Evolutionary conservation across 139 green algal genomes (phyloP), one percentile per base, ranked within the genome.

Genomic region (Chlamydomonas sp.): DNA sequence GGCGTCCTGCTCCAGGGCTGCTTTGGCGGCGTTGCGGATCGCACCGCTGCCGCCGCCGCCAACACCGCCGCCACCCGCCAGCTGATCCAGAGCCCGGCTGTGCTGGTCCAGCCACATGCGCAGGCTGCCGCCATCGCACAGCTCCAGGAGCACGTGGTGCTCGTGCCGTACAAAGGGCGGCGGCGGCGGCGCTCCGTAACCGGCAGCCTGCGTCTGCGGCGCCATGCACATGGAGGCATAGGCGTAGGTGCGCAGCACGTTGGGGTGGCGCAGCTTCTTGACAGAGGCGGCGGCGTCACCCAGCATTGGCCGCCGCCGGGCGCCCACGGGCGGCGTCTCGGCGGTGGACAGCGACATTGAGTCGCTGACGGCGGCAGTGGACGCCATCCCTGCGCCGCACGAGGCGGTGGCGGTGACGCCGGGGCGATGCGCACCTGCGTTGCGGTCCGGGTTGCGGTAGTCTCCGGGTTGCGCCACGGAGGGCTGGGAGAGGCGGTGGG

Each of bases 141-240:
- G 83, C 83, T 87, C 83, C 72, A 87, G 72, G 58, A 87, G 59
- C 73, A 87, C 83, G 16, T 87, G 83, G n/a, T 87, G 83, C 63
- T 87, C 83, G 83, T 80, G 73, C 1, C 81, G 81, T 0, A 69
- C 31, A 49, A 49, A 49, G 31, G 31, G 31, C 31, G 31, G 31
- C 31, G 31, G 31, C 31, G 31, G 31, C 31, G 31, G 31, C 31
- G 31, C 31, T 49, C 31, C 31, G 31, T 49, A 49, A 49, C 10
- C n/a, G 82, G 82, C 71, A 86, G 61, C 60, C 72, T 61, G 20
- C 61, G 58, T 7, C 71, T 86, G 82, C 8, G 82, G 82, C 31
- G 73, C 72, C 14, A 63, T 61, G 49, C 83, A 76, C 18, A 87
- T 9, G 4, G 20, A 31, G 15, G 83, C 83, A 14, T 87, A 87